phyloP scores from a whole-genome alignment of 352 stramenopile species.

The Globisporangium rhizosaccharum region DNA sequence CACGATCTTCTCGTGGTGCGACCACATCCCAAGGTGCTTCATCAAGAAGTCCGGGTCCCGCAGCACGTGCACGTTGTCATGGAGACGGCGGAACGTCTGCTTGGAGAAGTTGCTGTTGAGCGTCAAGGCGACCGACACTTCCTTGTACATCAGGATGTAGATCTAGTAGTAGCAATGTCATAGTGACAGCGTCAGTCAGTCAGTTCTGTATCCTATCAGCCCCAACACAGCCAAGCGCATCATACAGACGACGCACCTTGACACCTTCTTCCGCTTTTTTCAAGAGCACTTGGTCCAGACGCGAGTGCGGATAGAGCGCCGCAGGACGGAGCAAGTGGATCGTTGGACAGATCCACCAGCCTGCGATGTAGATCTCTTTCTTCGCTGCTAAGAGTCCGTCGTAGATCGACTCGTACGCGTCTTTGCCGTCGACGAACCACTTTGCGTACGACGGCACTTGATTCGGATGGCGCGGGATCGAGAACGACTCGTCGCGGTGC shows the following conservation, averaged over 20 bases:
- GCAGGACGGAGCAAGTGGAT: conserved; percentile 77
- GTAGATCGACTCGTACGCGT: conserved; percentile 73
- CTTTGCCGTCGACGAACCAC: conserved; percentile 82
- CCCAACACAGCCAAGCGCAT: background rate
- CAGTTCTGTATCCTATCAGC: too few relatives aligned
- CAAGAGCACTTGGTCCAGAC: conserved; percentile 57
- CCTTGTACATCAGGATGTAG: conserved; percentile 92
- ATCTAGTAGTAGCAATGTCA: conserved; percentile 20
- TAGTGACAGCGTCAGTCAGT: background rate
- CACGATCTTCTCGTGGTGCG: conserved; percentile 92
- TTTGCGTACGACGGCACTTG: conserved; percentile 59
- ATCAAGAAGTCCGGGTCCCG: conserved; percentile 87
- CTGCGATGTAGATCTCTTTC: conserved; percentile 89
- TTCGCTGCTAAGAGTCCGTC: conserved; percentile 49
- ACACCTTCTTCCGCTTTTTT: conserved; percentile 80
- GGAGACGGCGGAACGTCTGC: conserved; percentile 50
- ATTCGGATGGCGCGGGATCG: conserved; percentile 62
- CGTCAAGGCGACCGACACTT: conserved; percentile 75
- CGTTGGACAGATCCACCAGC: conserved; percentile 86
- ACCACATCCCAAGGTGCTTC: conserved; percentile 85
- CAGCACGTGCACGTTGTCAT: conserved; percentile 83
- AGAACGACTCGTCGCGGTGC: conserved; percentile 76
- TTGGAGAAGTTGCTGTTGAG: conserved; percentile 85
- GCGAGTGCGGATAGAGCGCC: conserved; percentile 46
- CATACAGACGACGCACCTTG: conserved; percentile 19